Evolutionary conservation across 139 green algal species (phyloP).

Genomic region (Tetraselmis striata): DNA sequence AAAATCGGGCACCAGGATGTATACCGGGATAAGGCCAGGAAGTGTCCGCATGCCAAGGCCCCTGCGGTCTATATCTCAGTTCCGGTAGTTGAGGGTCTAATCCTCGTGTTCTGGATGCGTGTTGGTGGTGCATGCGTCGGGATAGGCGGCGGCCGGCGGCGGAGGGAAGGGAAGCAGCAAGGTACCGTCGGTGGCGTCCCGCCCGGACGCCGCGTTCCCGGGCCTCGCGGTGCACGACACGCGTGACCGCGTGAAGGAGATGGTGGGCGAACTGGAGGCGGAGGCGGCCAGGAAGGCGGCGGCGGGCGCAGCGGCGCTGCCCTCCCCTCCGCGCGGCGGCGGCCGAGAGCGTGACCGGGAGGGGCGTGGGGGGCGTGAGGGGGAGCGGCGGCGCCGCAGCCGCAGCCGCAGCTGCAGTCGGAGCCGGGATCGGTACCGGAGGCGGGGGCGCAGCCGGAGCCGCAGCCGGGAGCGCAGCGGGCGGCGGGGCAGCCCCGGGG

Average conservation of each 20-base stretch:
- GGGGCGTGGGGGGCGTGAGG: conserved; percentile 5
- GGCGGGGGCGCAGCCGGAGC: not conserved
- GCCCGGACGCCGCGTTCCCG: conserved; percentile 29
- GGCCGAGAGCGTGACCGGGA: conserved; percentile 18
- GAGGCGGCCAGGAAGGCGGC: conserved; percentile 24
- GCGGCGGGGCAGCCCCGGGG: not conserved
- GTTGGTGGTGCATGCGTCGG: not conserved
- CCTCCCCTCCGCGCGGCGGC: not conserved
- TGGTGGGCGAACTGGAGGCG: conserved; percentile 57
- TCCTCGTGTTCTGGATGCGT: not conserved
- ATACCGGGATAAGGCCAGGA: too few relatives aligned
- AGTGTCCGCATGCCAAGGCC: too few relatives aligned
- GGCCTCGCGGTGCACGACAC: conserved; percentile 71
- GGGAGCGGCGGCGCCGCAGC: conserved; percentile 16
- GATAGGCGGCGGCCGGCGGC: not conserved
- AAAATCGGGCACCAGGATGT: too few relatives aligned
- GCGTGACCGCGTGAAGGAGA: conserved; percentile 52
- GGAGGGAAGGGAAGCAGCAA: too few relatives aligned
- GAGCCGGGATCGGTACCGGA: conserved; percentile 17
- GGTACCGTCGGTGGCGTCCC: conserved; percentile 11
- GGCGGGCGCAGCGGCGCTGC: not conserved
- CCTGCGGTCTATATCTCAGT: not conserved
- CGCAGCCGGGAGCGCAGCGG: conserved; percentile 9
- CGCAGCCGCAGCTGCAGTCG: not conserved
- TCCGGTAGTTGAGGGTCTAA: not conserved